Evolutionary conservation across 345 rosid species (phyloP).

Genomic region (Syzygium oleosum): DNA sequence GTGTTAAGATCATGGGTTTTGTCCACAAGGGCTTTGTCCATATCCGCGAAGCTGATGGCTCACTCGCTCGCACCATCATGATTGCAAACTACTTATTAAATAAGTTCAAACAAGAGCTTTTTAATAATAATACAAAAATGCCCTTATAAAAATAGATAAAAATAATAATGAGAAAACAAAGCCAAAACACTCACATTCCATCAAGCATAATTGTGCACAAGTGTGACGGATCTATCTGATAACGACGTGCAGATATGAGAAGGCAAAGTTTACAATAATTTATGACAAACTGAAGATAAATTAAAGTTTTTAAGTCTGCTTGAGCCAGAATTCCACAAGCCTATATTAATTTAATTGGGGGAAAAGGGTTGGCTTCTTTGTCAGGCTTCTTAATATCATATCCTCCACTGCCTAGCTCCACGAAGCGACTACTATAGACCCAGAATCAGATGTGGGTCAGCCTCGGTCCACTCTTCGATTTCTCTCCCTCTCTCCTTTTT

Average conservation of each 20-base stretch:
- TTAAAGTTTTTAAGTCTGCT: not conserved
- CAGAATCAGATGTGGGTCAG: constrained; percentile 28
- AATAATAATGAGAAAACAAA: not conserved
- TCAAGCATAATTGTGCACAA: constrained; percentile 27
- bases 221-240: constrained; percentile 27
- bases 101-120: constrained; percentile 44
- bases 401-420: not conserved
- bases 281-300: not conserved
- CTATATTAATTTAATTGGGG: not conserved
- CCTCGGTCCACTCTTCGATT: not conserved
- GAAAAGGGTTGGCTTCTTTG: not conserved
- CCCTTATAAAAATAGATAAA: not conserved
- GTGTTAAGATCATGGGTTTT: not conserved
- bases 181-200: constrained; percentile 17
- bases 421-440: not conserved
- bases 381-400: not conserved
- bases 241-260: constrained; percentile 17
- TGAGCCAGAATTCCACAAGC: not conserved
- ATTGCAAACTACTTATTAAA: constrained; percentile 16
- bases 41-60: constrained; percentile 7
- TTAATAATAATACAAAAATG: not conserved
- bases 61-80: constrained; percentile 6
- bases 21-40: not conserved
- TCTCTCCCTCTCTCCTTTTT: not conserved
- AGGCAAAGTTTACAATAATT: not conserved